phyloP scores from a whole-genome alignment of 305 asterid genomes.

The Rubia peregrina region DNA sequence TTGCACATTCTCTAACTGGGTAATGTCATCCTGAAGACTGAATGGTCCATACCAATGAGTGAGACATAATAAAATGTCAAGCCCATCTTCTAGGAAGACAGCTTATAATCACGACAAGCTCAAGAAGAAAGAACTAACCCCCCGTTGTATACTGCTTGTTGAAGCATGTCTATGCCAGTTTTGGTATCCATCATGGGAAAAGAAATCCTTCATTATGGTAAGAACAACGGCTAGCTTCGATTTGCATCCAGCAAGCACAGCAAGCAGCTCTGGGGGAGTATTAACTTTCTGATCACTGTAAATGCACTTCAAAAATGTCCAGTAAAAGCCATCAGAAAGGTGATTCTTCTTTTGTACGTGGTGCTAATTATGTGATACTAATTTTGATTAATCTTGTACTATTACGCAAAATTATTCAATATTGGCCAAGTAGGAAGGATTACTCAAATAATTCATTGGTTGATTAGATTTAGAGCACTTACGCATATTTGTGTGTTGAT shows the following conservation, averaged over 20 bases:
- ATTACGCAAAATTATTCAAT: too few relatives aligned
- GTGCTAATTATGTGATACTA: too few relatives aligned
- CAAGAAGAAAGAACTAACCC: conserved; percentile 47
- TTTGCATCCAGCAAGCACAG: conserved; percentile 85
- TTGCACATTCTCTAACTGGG: too few relatives aligned
- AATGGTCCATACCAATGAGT: too few relatives aligned
- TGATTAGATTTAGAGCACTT: too few relatives aligned
- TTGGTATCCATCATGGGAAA: conserved; percentile 82
- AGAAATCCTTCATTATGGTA: conserved; percentile 87
- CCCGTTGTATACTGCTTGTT: conserved; percentile 87
- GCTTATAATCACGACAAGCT: background rate
- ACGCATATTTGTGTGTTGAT: too few relatives aligned
- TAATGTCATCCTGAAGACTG: background rate
- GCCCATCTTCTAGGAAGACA: background rate
- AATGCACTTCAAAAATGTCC: conserved; percentile 82
- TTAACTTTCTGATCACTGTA: conserved; percentile 65
- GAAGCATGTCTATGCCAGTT: conserved; percentile 91
- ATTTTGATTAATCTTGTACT: too few relatives aligned
- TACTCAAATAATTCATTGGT: too few relatives aligned
- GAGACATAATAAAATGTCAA: too few relatives aligned
- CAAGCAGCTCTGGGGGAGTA: conserved; percentile 44
- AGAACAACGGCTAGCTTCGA: conserved; percentile 83
- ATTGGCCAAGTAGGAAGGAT: too few relatives aligned
- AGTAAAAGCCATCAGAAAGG: conserved; percentile 57
- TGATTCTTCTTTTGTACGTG: conserved; percentile 19